A percentile compares a stretch with the other conserved stretches of the same genome.
Conservation (phyloP, 257 asterid genomes). For the Prunella vulgaris region DNA sequence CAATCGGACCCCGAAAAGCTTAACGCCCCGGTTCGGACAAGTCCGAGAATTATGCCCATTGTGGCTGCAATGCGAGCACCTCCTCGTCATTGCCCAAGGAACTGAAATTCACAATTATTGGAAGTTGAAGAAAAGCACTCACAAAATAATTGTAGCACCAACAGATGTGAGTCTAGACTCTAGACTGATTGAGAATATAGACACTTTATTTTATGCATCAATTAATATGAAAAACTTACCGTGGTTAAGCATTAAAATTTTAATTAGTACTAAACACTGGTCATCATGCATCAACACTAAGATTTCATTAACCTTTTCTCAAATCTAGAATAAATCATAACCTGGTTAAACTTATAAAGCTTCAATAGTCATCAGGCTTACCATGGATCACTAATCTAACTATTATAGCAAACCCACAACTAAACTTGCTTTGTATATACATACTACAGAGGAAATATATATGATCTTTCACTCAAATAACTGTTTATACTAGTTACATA, state of each 20-base stretch:
- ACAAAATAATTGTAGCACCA: neutral
- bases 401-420: no score
- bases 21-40: constrained; percentile 98
- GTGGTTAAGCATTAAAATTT: neutral
- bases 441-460: no score
- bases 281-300: neutral
- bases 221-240: neutral
- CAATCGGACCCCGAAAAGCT: constrained; percentile 95
- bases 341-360: neutral
- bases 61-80: constrained; percentile 99
- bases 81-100: constrained; percentile 59
- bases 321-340: neutral
- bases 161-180: no score
- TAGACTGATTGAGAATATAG: neutral
- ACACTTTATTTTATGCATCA: constrained; percentile 5
- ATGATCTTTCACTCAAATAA: no score
- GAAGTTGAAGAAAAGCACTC: neutral
- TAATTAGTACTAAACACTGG: neutral
- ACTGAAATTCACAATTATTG: no score
- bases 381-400: no score
- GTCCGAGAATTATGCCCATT: constrained; percentile 98
- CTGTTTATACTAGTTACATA: no score
- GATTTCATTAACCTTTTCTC: neutral
- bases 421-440: no score
- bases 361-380: constrained; percentile 5